Percentiles rank a stretch among this genome's conserved stretches.
Evolutionary conservation across 1,284 basidiomycete species (phyloP).

Genomic region (Ceratobasidium sp.): DNA sequence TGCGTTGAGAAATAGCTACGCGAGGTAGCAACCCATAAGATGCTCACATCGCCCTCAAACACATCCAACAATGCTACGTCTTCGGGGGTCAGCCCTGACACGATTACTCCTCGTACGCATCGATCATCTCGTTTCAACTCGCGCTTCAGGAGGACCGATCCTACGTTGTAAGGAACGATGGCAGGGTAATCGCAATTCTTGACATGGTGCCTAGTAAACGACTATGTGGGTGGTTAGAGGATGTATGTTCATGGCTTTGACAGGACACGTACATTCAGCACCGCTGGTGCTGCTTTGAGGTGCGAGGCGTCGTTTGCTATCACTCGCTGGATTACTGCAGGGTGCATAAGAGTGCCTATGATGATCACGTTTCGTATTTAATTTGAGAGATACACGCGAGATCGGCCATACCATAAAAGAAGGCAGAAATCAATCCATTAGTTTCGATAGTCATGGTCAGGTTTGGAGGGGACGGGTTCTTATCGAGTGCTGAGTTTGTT

Average conservation of each 20-base stretch:
- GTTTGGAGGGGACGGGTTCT: not conserved
- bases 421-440: slow-evolving; percentile 12
- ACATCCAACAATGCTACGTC: slow-evolving; percentile 71
- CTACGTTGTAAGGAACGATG: slow-evolving; percentile 64
- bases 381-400: not conserved
- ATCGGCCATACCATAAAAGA: slow-evolving; percentile 25
- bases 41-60: slow-evolving; percentile 82
- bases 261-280: slow-evolving; percentile 57
- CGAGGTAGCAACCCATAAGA: not conserved
- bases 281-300: slow-evolving; percentile 64
- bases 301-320: slow-evolving; percentile 64
- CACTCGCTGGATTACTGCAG: slow-evolving; percentile 69
- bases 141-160: slow-evolving; percentile 51
- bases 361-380: too few species aligned
- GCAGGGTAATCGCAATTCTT: slow-evolving; percentile 77
- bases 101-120: slow-evolving; percentile 73
- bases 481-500: not conserved
- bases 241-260: slow-evolving; percentile 44
- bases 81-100: slow-evolving; percentile 63
- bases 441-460: not conserved
- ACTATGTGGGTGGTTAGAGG: slow-evolving; percentile 54
- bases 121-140: slow-evolving; percentile 59
- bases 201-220: slow-evolving; percentile 78
- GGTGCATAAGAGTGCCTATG: slow-evolving; percentile 81
- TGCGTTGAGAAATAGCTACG: not conserved